Conservation (phyloP, 2,329 filamentous ascomycete genomes). For the Alternaria atra region DNA sequence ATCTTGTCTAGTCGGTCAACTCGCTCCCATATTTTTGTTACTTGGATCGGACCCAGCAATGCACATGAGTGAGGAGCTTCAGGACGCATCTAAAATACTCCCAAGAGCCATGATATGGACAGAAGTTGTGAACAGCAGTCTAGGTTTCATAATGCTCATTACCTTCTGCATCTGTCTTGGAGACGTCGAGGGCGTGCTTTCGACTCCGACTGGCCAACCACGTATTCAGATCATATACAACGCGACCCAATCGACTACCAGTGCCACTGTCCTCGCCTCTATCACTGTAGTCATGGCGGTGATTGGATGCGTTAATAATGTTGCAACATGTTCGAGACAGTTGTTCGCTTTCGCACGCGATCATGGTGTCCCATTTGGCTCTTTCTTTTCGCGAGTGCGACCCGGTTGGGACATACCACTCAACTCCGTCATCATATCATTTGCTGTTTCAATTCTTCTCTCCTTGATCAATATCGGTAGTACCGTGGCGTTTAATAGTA, state of each 20-base stretch:
- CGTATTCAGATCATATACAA: slow-evolving; percentile 31
- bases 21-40: slow-evolving; percentile 40
- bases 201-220: slow-evolving; percentile 21
- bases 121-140: slow-evolving; percentile 42
- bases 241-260: slow-evolving; percentile 24
- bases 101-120: slow-evolving; percentile 50
- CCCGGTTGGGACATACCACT: slow-evolving; percentile 29
- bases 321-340: slow-evolving; percentile 31
- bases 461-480: slow-evolving; percentile 37
- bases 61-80: slow-evolving; percentile 43
- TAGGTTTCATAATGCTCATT: slow-evolving; percentile 43
- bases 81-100: slow-evolving; percentile 27
- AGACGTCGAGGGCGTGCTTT: slow-evolving; percentile 1
- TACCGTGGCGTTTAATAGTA: slow-evolving; percentile 28
- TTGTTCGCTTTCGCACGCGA: slow-evolving; percentile 40
- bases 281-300: background rate
- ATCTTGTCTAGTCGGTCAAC: slow-evolving; percentile 52
- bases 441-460: slow-evolving; percentile 25
- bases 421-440: slow-evolving; percentile 27
- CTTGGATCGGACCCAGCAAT: slow-evolving; percentile 43
- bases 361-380: slow-evolving; percentile 29
- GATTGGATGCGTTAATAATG: slow-evolving; percentile 5
- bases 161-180: slow-evolving; percentile 15
- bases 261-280: slow-evolving; percentile 26
- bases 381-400: slow-evolving; percentile 19